Conservation (phyloP, 495 filamentous ascomycete species). For the Annulohypoxylon bovei region DNA sequence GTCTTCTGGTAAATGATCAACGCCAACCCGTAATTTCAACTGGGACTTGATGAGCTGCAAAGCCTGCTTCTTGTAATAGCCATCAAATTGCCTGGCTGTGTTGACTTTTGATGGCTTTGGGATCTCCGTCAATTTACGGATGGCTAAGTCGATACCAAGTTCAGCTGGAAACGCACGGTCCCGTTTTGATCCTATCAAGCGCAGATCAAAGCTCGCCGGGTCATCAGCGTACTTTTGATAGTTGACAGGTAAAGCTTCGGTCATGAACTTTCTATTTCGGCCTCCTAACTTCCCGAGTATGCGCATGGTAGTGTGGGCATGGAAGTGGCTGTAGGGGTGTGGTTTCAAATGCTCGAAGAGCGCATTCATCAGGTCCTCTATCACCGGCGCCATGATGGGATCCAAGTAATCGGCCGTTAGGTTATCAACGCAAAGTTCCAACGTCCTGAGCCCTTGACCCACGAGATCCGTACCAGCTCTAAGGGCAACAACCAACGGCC, state of each 20-base stretch:
- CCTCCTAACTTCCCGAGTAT: constrained; percentile 98
- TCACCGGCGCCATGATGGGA: constrained; percentile 98
- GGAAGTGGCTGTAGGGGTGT: constrained; percentile 93
- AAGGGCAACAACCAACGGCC: constrained; percentile 92
- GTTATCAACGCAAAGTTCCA: constrained; percentile 98
- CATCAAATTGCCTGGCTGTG: constrained; percentile 74
- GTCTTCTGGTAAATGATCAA: constrained; percentile 89
- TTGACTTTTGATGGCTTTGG: constrained; percentile 64
- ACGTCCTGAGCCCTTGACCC: constrained; percentile 89
- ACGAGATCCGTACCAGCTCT: constrained; percentile 92
- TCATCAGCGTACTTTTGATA: constrained; percentile 91
- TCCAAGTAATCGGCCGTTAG: constrained; percentile 97
- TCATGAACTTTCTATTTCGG: constrained; percentile 93
- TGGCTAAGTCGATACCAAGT: constrained; percentile 87
- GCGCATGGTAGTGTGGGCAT: constrained; percentile 97
- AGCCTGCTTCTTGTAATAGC: constrained; percentile 92
- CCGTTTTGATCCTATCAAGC: constrained; percentile 84
- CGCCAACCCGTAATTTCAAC: constrained; percentile 87
- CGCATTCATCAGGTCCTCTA: constrained; percentile 97
- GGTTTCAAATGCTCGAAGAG: constrained; percentile 94
- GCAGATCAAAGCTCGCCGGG: constrained; percentile 82
- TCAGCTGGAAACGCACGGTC: constrained; percentile 87
- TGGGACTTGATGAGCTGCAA: constrained; percentile 85
- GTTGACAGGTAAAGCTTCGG: constrained; percentile 79
- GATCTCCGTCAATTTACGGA: constrained; percentile 82